A percentile compares a stretch with the other conserved stretches of the same genome.
Evolutionary conservation across 2,329 filamentous ascomycete genomes (phyloP).

Genomic region (Aspergillus oerlinghausenensis): DNA sequence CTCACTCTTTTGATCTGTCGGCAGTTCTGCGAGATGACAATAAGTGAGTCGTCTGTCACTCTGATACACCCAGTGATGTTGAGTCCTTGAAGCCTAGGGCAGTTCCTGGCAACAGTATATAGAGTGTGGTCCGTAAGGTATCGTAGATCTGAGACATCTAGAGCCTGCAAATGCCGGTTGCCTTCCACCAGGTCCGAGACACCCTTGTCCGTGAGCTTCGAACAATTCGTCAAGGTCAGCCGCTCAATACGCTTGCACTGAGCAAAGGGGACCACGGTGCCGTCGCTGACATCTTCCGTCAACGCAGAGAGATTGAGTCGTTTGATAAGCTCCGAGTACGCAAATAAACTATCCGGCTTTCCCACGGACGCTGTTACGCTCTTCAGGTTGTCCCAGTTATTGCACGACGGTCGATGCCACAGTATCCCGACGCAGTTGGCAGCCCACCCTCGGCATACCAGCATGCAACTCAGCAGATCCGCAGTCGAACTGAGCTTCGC

Average conservation of each 20-base stretch:
- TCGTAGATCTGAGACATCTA: constrained; percentile 81
- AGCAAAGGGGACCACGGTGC: constrained; percentile 75
- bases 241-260: constrained; percentile 89
- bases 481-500: constrained; percentile 69
- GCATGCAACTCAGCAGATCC: constrained; percentile 83
- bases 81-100: constrained; percentile 78
- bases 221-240: constrained; percentile 86
- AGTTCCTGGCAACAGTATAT: constrained; percentile 71
- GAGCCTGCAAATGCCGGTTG: constrained; percentile 75
- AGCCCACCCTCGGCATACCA: constrained; percentile 92
- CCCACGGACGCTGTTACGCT: constrained; percentile 76
- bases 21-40: constrained; percentile 75
- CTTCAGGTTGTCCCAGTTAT: constrained; percentile 74
- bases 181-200: constrained; percentile 73
- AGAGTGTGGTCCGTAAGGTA: constrained; percentile 80
- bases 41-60: constrained; percentile 81
- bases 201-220: constrained; percentile 75
- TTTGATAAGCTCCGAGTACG: constrained; percentile 86
- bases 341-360: constrained; percentile 71
- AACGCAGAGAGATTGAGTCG: constrained; percentile 83
- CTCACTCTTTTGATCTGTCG: constrained; percentile 79
- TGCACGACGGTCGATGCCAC: constrained; percentile 91
- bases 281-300: constrained; percentile 74
- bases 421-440: constrained; percentile 86
- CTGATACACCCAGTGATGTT: constrained; percentile 84